Base-by-base conservation (phyloP, 2,329 filamentous ascomycete genomes). In the Fusarium tjaetaba region DNA sequence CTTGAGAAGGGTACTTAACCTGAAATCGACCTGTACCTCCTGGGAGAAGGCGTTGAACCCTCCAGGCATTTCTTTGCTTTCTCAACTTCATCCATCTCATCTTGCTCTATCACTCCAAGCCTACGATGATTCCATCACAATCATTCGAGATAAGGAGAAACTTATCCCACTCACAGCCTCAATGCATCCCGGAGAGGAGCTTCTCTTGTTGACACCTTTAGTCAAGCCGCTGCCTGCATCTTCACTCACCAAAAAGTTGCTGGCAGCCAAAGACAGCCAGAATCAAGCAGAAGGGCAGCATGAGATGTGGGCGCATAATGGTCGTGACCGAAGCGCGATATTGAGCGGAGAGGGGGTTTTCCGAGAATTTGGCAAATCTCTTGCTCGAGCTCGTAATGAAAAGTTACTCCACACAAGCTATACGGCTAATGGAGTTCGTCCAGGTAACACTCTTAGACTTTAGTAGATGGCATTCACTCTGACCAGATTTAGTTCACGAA, bases 291-390 rank as follows among this genome's bases (percentile, higher is more conserved):
- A 80, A 22, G 84, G 80, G 4, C 80, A 84, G 16, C 88, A 90
- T 60, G 90, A 92, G 63, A 86, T 81, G 68, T 90, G 87, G 86
- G 71, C 81, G 68, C 91, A 87, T 84, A 78, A 91, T 32, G 64
- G 65, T 28, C 81, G 80, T 28, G 85, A 91, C 83, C 81, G 89
- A 76, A 84, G 88, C 61, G 82, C 90, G 72, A 88, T 97, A 26
- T 94, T 97, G 92, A 97, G 93, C 75, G 96, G 96, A 34, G 96
- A 98, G 82, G 92, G 93, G 36, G 95, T 98, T 0, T 98, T 98
- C 77, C 89, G 94, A 76, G 95, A 97, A 79, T 88, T 98, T 30
- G 96, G 96, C 3, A 90, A 94, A 76, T 94, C 94, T 11, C 85
- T 98, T n/a, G 95, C 96, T 16, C 89, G 96, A 59, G 93, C 95